Base-by-base conservation (phyloP, 139 green algal genomes). In the Ostreobium quekettii region DNA sequence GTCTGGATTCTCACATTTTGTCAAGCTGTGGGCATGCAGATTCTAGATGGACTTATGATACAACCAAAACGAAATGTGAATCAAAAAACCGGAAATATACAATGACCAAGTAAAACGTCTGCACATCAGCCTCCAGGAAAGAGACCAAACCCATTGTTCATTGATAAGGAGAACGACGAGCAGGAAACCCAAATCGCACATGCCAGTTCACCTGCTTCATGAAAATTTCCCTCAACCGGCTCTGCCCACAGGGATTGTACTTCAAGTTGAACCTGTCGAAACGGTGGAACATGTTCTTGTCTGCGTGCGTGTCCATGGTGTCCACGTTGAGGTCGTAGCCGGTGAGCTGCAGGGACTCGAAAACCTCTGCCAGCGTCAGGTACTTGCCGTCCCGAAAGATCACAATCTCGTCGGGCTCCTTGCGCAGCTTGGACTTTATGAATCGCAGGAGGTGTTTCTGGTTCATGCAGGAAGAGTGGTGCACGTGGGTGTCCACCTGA, bases 361-460 rank as follows among this genome's bases (percentile, higher is more conserved):
- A 85, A 75, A 93, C 92, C 80, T 97, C 91, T 35, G 74, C 74
- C 47, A 97, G 81, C 4, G 89, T 97, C 38, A 96, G 80, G 77
- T 89, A 95, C 82, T 97, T 97, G 71, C 92, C 91, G 70, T 97
- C 90, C n/a, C 72, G 75, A 73, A 90, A 92, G 59, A 94, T 90
- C 19, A 90, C 80, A 42, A 96, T 80, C 83, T 99, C 91, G 59
- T 98, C 88, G 2, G 89, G 88, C 87, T 99, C 94, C 85, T 97
- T 97, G 66, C 86, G 82, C 74, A 97, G 80, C 84, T 98, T 99
- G 78, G 66, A 78, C 66, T 99, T 99, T 80, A 99, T 99, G 85
- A 99, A 99, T 48, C 95, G 89, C 85, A 99, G 88, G 76, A 99
- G 75, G 80, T 99, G 95, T 84, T 99, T 99, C 87, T 99, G 95